A percentile compares a stretch with the other conserved stretches of the same genome.
These are phyloP conservation scores for Sugiyamaella americana DNA, from an alignment of 805 yeast genomes.

Conservation along the genomic window DNA sequence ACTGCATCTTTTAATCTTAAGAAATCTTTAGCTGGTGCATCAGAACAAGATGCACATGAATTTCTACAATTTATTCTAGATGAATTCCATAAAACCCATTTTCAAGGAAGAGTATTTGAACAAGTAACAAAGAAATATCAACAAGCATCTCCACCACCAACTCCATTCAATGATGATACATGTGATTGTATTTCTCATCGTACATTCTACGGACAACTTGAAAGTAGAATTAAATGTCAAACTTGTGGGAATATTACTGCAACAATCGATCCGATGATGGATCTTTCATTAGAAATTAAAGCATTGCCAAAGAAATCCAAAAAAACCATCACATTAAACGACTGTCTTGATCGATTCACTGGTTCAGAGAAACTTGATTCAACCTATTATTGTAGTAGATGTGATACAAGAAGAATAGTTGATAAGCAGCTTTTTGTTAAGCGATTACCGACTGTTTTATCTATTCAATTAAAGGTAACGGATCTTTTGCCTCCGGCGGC, in stretches of 20 bases:
- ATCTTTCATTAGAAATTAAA: conserved; percentile 72
- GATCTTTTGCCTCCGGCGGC: background rate
- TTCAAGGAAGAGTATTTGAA: conserved; percentile 11
- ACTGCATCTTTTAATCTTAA: conserved; percentile 80
- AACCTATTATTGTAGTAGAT: conserved; percentile 61
- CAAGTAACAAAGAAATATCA: conserved; percentile 5
- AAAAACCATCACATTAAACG: conserved; percentile 37
- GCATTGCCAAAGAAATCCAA: conserved; percentile 13
- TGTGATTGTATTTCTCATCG: conserved; percentile 81
- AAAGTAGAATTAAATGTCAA: conserved; percentile 70
- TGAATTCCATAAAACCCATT: conserved; percentile 54
- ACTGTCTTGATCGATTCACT: conserved; percentile 74
- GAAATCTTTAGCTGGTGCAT: conserved; percentile 83
- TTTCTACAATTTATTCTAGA: conserved; percentile 88
- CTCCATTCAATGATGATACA: background rate
- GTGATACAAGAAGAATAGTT: conserved; percentile 59
- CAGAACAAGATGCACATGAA: conserved; percentile 98
- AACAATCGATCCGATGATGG: conserved; percentile 85
- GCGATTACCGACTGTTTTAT: conserved; percentile 67
- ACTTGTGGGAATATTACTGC: conserved; percentile 58
- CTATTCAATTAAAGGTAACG: conserved; percentile 65
- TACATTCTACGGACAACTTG: conserved; percentile 75
- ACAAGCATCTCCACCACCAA: background rate
- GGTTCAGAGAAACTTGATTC: conserved; percentile 69
- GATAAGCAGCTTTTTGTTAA: conserved; percentile 65